phyloP scores from a whole-genome alignment of 331 rosid species.

The Quercus lobata region DNA sequence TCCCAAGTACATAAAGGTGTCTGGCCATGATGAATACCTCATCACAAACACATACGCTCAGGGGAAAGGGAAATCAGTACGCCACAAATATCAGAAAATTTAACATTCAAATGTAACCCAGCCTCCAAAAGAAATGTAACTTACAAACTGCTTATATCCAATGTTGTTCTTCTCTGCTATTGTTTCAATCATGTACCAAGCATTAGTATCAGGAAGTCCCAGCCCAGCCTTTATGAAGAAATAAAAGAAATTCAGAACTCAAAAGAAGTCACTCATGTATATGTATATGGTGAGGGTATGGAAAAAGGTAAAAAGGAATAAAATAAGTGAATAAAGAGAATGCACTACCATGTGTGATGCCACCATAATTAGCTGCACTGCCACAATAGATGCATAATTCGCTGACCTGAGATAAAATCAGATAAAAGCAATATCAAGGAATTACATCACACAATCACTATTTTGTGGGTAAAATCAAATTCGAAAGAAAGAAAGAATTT shows the following conservation, averaged over 20 bases:
- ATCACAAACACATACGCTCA: background rate
- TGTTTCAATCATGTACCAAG: conserved; percentile 95
- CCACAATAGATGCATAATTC: conserved; percentile 86
- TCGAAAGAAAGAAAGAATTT: background rate
- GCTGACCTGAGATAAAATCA: conserved; percentile 52
- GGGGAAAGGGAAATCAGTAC: conserved; percentile 11
- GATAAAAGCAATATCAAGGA: conserved; percentile 15
- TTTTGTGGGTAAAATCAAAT: too few species aligned
- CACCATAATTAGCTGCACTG: conserved; percentile 74
- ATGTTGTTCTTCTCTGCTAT: conserved; percentile 87
- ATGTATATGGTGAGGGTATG: background rate
- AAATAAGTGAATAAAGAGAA: conserved; percentile 22
- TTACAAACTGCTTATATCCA: conserved; percentile 93
- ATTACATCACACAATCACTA: background rate
- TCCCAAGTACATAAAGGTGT: background rate
- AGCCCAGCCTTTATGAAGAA: conserved; percentile 75
- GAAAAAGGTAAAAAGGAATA: background rate
- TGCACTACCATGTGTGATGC: conserved; percentile 88
- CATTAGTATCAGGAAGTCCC: conserved; percentile 87
- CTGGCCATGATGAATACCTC: background rate
- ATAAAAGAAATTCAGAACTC: conserved; percentile 19
- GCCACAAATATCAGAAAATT: conserved; percentile 8
- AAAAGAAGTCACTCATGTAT: conserved; percentile 10
- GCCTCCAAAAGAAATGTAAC: conserved; percentile 25
- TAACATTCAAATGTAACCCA: conserved; percentile 1